phyloP scores from a whole-genome alignment of 2,329 filamentous ascomycete genomes.

The Colletotrichum orbiculare region DNA sequence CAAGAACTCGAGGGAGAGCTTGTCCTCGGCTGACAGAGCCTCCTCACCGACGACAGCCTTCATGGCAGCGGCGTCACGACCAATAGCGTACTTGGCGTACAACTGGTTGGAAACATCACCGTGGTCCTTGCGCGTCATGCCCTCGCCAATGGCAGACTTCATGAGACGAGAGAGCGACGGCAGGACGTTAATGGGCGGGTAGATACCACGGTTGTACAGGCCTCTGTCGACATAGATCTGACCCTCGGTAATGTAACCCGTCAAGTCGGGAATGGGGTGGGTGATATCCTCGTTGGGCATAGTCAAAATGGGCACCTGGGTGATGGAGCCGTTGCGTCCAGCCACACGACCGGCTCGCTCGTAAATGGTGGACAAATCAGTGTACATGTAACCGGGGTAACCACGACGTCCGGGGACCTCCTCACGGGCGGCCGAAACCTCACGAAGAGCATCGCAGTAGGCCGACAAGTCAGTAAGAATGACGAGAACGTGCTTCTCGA shows the following conservation, averaged over 20 bases:
- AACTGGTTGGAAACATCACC: conserved; percentile 99
- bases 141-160: conserved; percentile 99
- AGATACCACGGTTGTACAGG: conserved; percentile 95
- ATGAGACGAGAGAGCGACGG: conserved; percentile 98
- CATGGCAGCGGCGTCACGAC: conserved; percentile 97
- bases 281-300: conserved; percentile 99
- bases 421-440: conserved; percentile 97
- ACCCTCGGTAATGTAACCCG: conserved; percentile 98
- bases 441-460: conserved; percentile 98
- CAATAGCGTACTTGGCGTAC: conserved; percentile 99
- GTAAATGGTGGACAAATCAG: conserved; percentile 99
- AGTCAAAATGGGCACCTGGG: conserved; percentile 97
- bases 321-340: conserved; percentile 97
- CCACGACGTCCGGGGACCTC: conserved; percentile 99
- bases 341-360: conserved; percentile 98
- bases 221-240: conserved; percentile 98
- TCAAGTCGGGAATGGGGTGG: conserved; percentile 98
- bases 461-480: conserved; percentile 98
- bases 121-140: conserved; percentile 95
- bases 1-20: conserved; percentile 96
- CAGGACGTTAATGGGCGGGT: conserved; percentile 98
- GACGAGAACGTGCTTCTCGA: conserved; percentile 99
- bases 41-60: conserved; percentile 99
- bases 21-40: conserved; percentile 93
- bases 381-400: conserved; percentile 99